These are phyloP conservation scores for Selenicereus undatus DNA, from an alignment of 148 eudicot genomes.

Conservation along the genomic window DNA sequence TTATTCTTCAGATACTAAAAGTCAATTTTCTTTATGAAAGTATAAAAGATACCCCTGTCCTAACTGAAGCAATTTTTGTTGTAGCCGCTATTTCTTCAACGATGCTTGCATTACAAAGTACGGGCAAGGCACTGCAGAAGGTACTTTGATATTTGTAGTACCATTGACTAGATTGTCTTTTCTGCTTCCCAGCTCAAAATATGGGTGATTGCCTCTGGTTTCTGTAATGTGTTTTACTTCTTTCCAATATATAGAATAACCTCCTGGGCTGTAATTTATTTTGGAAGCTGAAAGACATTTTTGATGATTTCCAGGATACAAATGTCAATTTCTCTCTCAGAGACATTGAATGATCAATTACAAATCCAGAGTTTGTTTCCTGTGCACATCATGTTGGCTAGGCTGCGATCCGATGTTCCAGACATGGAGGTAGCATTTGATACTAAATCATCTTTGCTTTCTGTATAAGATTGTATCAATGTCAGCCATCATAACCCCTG, in stretches of 20 bases:
- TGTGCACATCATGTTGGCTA: conserved; percentile 69
- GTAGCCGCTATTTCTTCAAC: conserved; percentile 88
- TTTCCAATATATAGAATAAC: neutral
- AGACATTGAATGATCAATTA: conserved; percentile 42
- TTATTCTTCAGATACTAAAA: neutral
- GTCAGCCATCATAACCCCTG: conserved; percentile 9
- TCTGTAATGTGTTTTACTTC: neutral
- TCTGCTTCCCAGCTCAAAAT: neutral
- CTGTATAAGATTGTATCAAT: neutral
- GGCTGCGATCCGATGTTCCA: conserved; percentile 42
- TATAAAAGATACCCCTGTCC: conserved; percentile 12
- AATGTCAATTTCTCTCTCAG: conserved; percentile 66
- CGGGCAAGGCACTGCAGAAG: conserved; percentile 64
- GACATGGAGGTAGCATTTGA: conserved; percentile 51
- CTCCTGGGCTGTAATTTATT: neutral
- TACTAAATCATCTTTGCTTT: conserved; percentile 10
- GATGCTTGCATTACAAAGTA: conserved; percentile 83
- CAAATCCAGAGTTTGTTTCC: conserved; percentile 61
- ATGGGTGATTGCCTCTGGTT: neutral
- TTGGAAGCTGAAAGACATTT: conserved; percentile 20
- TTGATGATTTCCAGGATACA: conserved; percentile 50
- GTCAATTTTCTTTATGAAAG: neutral
- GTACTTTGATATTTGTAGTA: conserved; percentile 31
- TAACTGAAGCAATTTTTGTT: conserved; percentile 30
- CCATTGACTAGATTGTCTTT: neutral